Evolutionary conservation across 2,329 filamentous ascomycete species (phyloP), one percentile per base, ranked within the genome.

Genomic region (Pseudogymnoascus sp.): DNA sequence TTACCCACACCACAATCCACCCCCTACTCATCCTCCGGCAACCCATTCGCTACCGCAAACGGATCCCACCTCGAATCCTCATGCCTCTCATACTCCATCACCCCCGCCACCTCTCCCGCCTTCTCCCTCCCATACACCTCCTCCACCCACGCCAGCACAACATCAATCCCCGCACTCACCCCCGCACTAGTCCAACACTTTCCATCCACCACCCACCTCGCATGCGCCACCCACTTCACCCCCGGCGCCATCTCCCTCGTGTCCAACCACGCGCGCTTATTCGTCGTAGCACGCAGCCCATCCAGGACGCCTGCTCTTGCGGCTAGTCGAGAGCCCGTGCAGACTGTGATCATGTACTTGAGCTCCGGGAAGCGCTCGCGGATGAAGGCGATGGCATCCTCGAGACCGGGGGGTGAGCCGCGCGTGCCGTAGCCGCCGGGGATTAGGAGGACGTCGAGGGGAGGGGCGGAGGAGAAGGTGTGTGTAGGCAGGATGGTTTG

Each of bases 131-230:
- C n/a, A n/a, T 80, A 87, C 3, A 82, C 73, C 34, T 78, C 73
- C 37, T 70, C 77, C 16, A 87, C 77, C 73, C 82, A 87, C 1
- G 82, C 84, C 70, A 85, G 77, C 47, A 79, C 82, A 64, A 82
- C 75, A 75, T 88, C 86, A 51, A 86, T 86, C 0, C 86, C 86
- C 1, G 86, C 85, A 61, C 79, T 80, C 5, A 88, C 80, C 0
- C 87, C 86, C 0, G 84, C 86, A 1, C 83, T 83, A 3, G 83
- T 84, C 86, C 86, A 90, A 6, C 88, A 75, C 64, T 88, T 86
- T 3, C 83, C 86, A 73, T 89, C 86, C 0, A 78, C 75, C 0
- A 88, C 82, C 83, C 85, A 90, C 40, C 87, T 78, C 18, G 87
- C 87, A 29, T 79, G 77, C 0, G 77, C 74, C 26, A 86, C 78